A percentile compares a stretch with the other conserved stretches of the same genome.
Evolutionary conservation across 306 rosid genomes (phyloP).

Genomic region (Cucurbita pepo): DNA sequence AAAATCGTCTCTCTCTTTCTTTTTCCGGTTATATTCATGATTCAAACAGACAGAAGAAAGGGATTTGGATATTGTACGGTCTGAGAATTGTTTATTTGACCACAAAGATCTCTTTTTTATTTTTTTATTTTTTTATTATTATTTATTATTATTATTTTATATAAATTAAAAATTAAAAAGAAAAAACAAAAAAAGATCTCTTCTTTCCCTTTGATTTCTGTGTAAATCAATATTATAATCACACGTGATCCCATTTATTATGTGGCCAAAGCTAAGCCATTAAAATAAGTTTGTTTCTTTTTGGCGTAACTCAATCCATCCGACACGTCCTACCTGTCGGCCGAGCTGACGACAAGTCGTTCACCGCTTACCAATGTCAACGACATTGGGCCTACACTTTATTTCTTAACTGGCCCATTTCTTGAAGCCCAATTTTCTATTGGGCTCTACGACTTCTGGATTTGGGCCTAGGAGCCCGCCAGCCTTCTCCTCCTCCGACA

Average conservation of each 20-base stretch:
- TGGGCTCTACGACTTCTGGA: background rate
- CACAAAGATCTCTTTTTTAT: background rate
- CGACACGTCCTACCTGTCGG: background rate
- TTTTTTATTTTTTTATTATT: no score
- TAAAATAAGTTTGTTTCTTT: background rate
- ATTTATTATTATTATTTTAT: no score
- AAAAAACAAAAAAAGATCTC: background rate
- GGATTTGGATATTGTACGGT: background rate
- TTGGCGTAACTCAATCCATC: background rate
- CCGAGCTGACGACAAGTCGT: background rate
- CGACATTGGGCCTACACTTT: background rate
- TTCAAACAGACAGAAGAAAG: background rate
- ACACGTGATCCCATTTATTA: background rate
- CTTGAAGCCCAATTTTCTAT: background rate
- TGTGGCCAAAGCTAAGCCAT: background rate
- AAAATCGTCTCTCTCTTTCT: slow-evolving; percentile 9
- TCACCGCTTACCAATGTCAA: background rate
- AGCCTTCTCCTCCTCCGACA: no score
- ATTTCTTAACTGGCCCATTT: background rate
- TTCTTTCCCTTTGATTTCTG: background rate
- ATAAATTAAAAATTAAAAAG: background rate
- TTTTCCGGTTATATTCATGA: background rate
- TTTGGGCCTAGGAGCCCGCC: background rate
- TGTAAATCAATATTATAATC: background rate
- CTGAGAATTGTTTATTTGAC: background rate